Evolutionary conservation across 139 green algal species (phyloP).

Genomic region (Trebouxia sp.): DNA sequence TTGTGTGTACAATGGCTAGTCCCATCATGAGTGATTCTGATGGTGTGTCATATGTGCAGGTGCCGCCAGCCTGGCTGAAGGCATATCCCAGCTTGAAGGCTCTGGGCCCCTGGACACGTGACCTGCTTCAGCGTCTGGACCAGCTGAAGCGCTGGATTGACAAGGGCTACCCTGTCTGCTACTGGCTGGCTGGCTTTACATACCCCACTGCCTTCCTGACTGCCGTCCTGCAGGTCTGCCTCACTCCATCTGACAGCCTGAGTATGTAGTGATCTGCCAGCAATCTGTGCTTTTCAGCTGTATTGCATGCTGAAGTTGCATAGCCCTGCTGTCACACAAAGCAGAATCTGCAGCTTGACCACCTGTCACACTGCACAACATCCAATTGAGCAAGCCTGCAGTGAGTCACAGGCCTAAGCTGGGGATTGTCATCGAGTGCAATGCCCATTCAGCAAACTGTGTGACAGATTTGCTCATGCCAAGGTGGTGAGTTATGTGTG

Average conservation of each 20-base stretch:
- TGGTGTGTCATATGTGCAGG: constrained; percentile 16
- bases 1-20: not conserved
- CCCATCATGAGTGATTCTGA: not conserved
- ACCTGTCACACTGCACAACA: not conserved
- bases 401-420: no score
- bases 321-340: not conserved
- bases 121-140: constrained; percentile 77
- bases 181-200: constrained; percentile 88
- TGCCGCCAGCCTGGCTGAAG: constrained; percentile 75
- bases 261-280: not conserved
- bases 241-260: not conserved
- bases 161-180: constrained; percentile 75
- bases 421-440: no score
- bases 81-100: constrained; percentile 84
- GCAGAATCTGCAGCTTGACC: not conserved
- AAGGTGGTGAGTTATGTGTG: no score
- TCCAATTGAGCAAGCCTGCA: not conserved
- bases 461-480: not conserved
- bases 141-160: constrained; percentile 76
- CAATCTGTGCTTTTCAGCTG: not conserved
- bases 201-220: constrained; percentile 86
- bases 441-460: no score
- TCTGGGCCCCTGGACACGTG: constrained; percentile 77
- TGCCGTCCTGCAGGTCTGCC: constrained; percentile 51
- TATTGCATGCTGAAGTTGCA: not conserved